A percentile compares a stretch with the other conserved stretches of the same genome.
Conservation (phyloP, 352 stramenopile species). For the Phytophthora pistaciae region DNA sequence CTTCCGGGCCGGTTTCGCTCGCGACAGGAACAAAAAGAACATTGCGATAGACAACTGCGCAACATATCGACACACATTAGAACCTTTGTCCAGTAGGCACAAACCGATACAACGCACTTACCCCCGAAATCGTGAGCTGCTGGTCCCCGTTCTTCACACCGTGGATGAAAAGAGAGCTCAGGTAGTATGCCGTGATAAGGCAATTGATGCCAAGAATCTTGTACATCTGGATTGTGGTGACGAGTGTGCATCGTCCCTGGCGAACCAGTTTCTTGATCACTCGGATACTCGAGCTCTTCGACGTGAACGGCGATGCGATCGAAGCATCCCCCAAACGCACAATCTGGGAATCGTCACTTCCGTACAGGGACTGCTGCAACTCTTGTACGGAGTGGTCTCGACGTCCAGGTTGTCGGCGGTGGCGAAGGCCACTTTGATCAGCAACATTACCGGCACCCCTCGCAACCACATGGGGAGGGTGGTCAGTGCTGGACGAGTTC, state of each 20-base stretch:
- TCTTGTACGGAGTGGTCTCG: slow-evolving; percentile 49
- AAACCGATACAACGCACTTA: slow-evolving; percentile 18
- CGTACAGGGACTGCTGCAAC: slow-evolving; percentile 82
- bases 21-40: slow-evolving; percentile 56
- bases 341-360: slow-evolving; percentile 92
- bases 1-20: slow-evolving; percentile 94
- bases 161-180: slow-evolving; percentile 98
- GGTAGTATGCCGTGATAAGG: slow-evolving; percentile 97
- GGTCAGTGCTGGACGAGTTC: slow-evolving; percentile 78
- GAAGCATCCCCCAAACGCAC: slow-evolving; percentile 99
- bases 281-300: slow-evolving; percentile 92
- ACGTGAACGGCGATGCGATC: slow-evolving; percentile 99
- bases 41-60: slow-evolving; percentile 78
- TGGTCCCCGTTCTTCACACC: slow-evolving; percentile 99
- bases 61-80: slow-evolving; percentile 46
- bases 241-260: slow-evolving; percentile 98
- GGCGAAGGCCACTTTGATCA: slow-evolving; percentile 48
- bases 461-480: slow-evolving; percentile 40
- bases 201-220: slow-evolving; percentile 99
- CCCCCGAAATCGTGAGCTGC: slow-evolving; percentile 84
- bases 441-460: slow-evolving; percentile 60
- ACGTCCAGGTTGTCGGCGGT: slow-evolving; percentile 74
- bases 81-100: slow-evolving; percentile 70
- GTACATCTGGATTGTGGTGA: slow-evolving; percentile 99
- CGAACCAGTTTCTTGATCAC: slow-evolving; percentile 96